Evolutionary conservation across 2,329 filamentous ascomycete species (phyloP).

Genomic region (Aspergillus sp.): DNA sequence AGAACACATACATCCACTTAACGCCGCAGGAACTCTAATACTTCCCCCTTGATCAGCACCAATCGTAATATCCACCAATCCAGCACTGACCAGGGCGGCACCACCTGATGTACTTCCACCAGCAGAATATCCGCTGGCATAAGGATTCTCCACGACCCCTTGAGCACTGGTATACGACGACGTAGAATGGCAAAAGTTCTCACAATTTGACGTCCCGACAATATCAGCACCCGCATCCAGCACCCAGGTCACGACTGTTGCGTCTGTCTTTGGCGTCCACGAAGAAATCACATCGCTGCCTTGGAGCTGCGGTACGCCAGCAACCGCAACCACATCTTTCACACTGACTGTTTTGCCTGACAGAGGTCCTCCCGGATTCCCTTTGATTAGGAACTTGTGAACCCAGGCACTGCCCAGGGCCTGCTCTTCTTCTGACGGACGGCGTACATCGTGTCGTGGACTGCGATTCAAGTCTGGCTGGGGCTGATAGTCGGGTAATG

Average conservation of each 20-base stretch:
- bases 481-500: conserved; percentile 43
- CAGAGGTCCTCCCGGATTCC: conserved; percentile 21
- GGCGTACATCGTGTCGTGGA: conserved; percentile 39
- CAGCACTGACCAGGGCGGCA: conserved; percentile 19
- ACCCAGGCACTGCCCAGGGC: conserved; percentile 45
- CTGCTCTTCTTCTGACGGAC: conserved; percentile 35
- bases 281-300: conserved; percentile 44
- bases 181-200: conserved; percentile 42
- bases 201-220: conserved; percentile 45
- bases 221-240: conserved; percentile 46
- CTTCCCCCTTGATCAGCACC: conserved; percentile 28
- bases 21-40: conserved; percentile 33
- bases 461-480: conserved; percentile 35
- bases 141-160: conserved; percentile 21
- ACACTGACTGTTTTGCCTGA: conserved; percentile 43
- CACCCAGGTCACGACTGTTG: conserved; percentile 45
- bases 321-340: conserved; percentile 50
- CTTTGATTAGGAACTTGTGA: conserved; percentile 42
- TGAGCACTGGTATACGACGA: conserved; percentile 23
- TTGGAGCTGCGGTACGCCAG: conserved; percentile 46
- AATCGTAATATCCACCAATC: conserved; percentile 22
- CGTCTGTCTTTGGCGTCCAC: conserved; percentile 47
- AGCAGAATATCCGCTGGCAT: conserved; percentile 20
- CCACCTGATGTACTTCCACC: conserved; percentile 24
- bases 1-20: conserved; percentile 29